A percentile compares a stretch with the other conserved stretches of the same genome.
Conservation (phyloP, 1,284 basidiomycete genomes). For the Trichosporon faecale region DNA sequence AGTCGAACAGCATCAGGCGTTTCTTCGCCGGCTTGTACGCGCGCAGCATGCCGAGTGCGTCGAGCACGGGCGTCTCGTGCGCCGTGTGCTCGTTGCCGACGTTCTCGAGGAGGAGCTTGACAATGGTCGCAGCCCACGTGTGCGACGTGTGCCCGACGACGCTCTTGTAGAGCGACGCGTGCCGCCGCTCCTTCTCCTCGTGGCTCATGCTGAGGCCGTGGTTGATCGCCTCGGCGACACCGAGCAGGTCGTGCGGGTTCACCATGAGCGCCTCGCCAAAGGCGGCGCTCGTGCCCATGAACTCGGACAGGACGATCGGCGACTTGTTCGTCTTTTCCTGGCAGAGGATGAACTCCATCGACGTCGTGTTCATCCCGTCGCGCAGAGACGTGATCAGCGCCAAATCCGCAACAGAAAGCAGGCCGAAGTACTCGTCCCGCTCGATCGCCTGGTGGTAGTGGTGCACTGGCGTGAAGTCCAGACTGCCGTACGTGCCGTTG, state of each 20-base stretch:
- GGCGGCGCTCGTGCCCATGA: conserved; percentile 76
- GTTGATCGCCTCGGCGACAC: conserved; percentile 93
- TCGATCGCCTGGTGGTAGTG: conserved; percentile 98
- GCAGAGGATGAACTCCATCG: conserved; percentile 96
- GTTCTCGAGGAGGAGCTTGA: conserved; percentile 81
- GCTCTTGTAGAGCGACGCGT: conserved; percentile 72
- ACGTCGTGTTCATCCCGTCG: conserved; percentile 98
- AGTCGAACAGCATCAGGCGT: conserved; percentile 91
- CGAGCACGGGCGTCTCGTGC: conserved; percentile 80
- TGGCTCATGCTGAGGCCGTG: conserved; percentile 76
- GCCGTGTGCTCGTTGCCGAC: conserved; percentile 78
- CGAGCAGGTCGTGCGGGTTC: conserved; percentile 59
- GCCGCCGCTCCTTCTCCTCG: conserved; percentile 72
- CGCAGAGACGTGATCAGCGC: conserved; percentile 93
- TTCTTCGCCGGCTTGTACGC: conserved; percentile 72
- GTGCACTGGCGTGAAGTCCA: conserved; percentile 98
- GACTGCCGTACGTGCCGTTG: conserved; percentile 90
- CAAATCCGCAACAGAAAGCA: conserved; percentile 91
- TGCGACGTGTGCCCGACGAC: conserved; percentile 93
- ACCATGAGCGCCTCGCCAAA: conserved; percentile 52
- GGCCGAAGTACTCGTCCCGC: conserved; percentile 95
- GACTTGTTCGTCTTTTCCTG: conserved; percentile 75
- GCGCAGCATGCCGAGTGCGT: conserved; percentile 62
- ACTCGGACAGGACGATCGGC: conserved; percentile 89
- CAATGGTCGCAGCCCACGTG: conserved; percentile 89